phyloP scores from a whole-genome alignment of 148 eudicot species.

The Rhododendron vialii region DNA sequence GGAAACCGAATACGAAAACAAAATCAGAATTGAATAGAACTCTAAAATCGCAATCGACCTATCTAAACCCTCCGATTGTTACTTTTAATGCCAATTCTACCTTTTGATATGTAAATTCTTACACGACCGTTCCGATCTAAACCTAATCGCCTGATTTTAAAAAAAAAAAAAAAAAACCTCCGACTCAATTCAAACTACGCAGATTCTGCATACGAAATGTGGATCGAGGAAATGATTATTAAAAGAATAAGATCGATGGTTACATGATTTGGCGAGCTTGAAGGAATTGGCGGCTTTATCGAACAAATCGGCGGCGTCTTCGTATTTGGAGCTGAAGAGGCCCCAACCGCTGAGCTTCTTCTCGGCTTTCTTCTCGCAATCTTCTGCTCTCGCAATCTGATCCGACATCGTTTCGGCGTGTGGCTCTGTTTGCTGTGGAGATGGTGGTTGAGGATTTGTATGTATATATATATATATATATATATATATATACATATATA shows the following conservation, averaged over 20 bases:
- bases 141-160: neutral
- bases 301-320: constrained; percentile 76
- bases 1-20: neutral
- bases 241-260: neutral
- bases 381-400: constrained; percentile 45
- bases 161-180: neutral
- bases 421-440: neutral
- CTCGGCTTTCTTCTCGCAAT: constrained; percentile 70
- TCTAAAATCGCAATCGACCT: neutral
- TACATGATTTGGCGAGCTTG: constrained; percentile 83
- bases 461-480: too few relatives aligned
- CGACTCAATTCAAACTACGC: neutral
- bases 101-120: neutral
- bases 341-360: constrained; percentile 81
- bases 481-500: too few relatives aligned
- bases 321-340: constrained; percentile 60
- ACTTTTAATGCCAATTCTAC: neutral
- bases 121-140: neutral
- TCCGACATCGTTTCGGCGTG: constrained; percentile 2
- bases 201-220: neutral
- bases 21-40: neutral
- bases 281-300: constrained; percentile 78
- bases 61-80: neutral
- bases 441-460: neutral
- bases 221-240: neutral